A percentile compares a stretch with the other conserved stretches of the same genome.
Evolutionary conservation across 2,329 filamentous ascomycete species (phyloP).

Genomic region (Fusarium sacchari): DNA sequence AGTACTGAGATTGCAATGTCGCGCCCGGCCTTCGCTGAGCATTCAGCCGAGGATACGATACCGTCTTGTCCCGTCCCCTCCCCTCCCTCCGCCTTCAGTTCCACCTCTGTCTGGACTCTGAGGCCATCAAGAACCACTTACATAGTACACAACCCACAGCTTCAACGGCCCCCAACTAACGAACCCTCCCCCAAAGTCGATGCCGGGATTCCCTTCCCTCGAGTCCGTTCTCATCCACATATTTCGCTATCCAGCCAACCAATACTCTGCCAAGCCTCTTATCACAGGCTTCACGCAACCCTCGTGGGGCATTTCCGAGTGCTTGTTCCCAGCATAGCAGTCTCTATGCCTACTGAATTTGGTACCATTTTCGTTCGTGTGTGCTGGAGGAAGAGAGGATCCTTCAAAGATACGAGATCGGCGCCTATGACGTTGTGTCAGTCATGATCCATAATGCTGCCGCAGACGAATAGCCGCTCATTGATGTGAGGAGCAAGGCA

Average conservation of each 20-base stretch:
- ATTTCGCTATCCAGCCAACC: neutral
- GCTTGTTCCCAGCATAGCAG: neutral
- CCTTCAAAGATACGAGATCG: constrained; percentile 9
- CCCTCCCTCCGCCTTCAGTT: neutral
- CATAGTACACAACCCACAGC: neutral
- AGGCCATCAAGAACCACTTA: neutral
- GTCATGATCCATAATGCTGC: neutral
- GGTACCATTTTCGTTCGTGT: constrained; percentile 12
- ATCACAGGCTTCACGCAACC: constrained; percentile 7
- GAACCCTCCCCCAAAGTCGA: neutral
- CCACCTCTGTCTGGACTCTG: neutral
- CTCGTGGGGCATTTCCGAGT: neutral
- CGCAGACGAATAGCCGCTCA: neutral
- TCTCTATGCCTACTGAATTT: neutral
- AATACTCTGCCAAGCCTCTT: constrained; percentile 6
- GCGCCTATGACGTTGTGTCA: neutral
- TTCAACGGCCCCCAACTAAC: neutral
- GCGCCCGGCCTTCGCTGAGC: neutral
- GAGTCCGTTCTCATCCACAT: neutral
- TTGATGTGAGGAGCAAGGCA: neutral
- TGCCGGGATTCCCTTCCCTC: neutral
- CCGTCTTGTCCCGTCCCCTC: neutral
- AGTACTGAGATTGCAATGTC: neutral
- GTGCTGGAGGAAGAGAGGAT: neutral
- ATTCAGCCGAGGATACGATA: neutral